phyloP scores from a whole-genome alignment of 148 eudicot species.

The Tetragonia tetragonoides region DNA sequence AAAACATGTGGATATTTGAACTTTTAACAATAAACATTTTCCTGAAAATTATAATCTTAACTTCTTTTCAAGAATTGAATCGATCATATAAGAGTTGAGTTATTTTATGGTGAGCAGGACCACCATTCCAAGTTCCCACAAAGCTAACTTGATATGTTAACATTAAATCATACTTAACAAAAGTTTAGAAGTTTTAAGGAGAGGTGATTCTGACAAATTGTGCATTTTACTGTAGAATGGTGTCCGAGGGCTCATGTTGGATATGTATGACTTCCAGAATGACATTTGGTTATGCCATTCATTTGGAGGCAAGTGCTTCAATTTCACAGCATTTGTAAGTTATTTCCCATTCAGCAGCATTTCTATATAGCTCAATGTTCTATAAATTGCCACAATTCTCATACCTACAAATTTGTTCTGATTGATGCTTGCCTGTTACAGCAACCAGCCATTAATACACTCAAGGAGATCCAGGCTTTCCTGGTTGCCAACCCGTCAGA shows the following conservation, averaged over 20 bases:
- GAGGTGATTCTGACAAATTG: slow-evolving; percentile 5
- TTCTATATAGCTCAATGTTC: background rate
- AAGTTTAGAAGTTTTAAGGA: background rate
- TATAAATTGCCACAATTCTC: background rate
- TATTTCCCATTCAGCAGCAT: background rate
- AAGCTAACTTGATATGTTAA: background rate
- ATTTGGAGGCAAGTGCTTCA: slow-evolving; percentile 65
- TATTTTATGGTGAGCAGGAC: too few relatives aligned
- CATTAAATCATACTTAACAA: background rate
- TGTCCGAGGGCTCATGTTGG: slow-evolving; percentile 92
- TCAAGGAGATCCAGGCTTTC: slow-evolving; percentile 66
- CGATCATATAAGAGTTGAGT: too few relatives aligned
- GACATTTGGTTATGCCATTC: slow-evolving; percentile 94
- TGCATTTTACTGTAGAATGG: slow-evolving; percentile 61
- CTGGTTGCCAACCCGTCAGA: slow-evolving; percentile 68
- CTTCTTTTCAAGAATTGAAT: background rate
- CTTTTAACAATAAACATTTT: too few relatives aligned
- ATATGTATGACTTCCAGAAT: slow-evolving; percentile 82
- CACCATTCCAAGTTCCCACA: too few relatives aligned
- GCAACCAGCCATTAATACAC: slow-evolving; percentile 88
- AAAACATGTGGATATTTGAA: too few relatives aligned
- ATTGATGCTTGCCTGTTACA: slow-evolving; percentile 23
- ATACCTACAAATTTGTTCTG: background rate
- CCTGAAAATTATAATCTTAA: too few relatives aligned
- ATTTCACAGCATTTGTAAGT: slow-evolving; percentile 88